phyloP scores from a whole-genome alignment of 2,329 filamentous ascomycete genomes.

The Mycosphaerella arachidis region DNA sequence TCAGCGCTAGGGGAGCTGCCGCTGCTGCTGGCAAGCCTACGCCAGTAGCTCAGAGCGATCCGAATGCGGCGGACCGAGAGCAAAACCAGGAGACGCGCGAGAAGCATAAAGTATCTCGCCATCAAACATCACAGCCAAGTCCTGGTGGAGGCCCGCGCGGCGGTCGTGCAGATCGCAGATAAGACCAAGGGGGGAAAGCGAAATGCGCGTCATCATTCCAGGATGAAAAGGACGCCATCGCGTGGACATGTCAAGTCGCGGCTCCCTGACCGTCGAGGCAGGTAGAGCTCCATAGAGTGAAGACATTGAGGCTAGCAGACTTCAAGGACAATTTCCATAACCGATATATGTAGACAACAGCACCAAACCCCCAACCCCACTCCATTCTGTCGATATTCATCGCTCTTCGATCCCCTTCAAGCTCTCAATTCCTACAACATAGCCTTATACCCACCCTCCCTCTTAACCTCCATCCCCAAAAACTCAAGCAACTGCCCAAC shows the following conservation, averaged over 20 bases:
- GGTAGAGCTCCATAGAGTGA: too few relatives aligned
- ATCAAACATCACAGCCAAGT: neutral
- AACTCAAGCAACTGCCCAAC: constrained; percentile 52
- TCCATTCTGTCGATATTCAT: neutral
- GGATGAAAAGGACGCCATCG: too few relatives aligned
- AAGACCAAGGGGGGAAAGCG: too few relatives aligned
- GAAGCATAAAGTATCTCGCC: neutral
- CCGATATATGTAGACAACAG: too few relatives aligned
- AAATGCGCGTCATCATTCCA: too few relatives aligned
- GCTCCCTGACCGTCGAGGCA: too few relatives aligned
- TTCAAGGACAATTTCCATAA: too few relatives aligned
- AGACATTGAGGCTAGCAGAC: too few relatives aligned
- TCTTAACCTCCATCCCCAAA: constrained; percentile 46
- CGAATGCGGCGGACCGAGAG: neutral
- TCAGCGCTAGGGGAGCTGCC: neutral
- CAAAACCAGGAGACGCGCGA: neutral
- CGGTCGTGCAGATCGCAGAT: too few relatives aligned
- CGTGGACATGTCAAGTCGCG: too few relatives aligned
- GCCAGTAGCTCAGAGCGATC: neutral
- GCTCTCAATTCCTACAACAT: constrained; percentile 30
- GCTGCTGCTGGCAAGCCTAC: neutral
- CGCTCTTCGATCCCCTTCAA: neutral
- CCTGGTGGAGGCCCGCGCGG: neutral
- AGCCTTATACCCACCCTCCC: constrained; percentile 35
- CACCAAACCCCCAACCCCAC: too few relatives aligned